Evolutionary conservation across 495 filamentous ascomycete genomes (phyloP), one percentile per base, ranked within the genome.

Genomic region (Aspergillus bertholletiae): DNA sequence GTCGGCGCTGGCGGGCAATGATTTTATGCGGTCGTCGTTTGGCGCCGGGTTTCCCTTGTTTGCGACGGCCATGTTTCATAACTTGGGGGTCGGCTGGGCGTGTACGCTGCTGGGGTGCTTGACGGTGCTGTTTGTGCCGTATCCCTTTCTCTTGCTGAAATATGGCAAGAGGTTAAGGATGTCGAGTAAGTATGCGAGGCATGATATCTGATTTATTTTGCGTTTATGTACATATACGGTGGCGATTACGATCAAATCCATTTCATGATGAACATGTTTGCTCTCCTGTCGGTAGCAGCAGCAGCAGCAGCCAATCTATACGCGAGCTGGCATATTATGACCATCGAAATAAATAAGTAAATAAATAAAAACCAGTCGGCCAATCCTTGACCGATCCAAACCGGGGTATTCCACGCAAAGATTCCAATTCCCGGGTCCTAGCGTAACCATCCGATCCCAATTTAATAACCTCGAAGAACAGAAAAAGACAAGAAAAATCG

Each of bases 51-150:
- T 80, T 53, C 78, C 77, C 0, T 63, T 82, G 0, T 79, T 80
- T 50, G 75, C 76, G 8, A 49, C 58, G 4, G 47, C 49, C 0
- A 67, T 79, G 77, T 87, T 83, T 49, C 74, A 81, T 40, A 81
- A 80, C 46, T 63, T 88, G 9, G 87, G 85, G 0, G 76, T 88
- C 8, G 79, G 73, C 0, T 87, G 84, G 70, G 86, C 83, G 3
- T 83, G 78, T 32, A 79, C 70, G 30, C 66, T 86, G 28, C 74
- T 88, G n/a, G 86, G 76, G 0, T 86, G 81, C 41, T 67, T 89
- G 51, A 55, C 64, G 1, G 57, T 75, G 12, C 45, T 66, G 3
- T 72, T 74, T 49, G 60, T 76, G 43, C 68, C 74, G 44, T 73
- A 72, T 44, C 71, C 72, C 20, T 68, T 74, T 45, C 32, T 74